Conservation (phyloP, 176 grass and related monocot species). For the Areca catechu region DNA sequence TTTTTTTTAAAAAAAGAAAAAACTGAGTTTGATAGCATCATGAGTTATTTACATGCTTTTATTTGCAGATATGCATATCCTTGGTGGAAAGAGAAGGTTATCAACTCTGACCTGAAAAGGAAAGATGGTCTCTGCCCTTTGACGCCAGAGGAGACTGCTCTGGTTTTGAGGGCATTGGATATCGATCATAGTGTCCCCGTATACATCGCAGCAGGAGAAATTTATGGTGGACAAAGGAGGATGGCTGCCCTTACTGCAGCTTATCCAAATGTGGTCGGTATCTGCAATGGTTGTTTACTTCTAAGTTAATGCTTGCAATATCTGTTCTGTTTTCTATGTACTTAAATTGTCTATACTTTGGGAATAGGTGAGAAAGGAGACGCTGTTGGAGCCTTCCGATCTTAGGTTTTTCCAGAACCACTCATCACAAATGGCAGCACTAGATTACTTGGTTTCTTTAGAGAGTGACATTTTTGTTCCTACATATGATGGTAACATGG, state of each 20-base stretch:
- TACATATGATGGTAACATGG: conserved; percentile 96
- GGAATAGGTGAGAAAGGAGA: conserved; percentile 79
- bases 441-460: conserved; percentile 94
- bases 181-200: conserved; percentile 74
- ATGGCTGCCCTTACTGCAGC: conserved; percentile 64
- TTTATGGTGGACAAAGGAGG: conserved; percentile 65
- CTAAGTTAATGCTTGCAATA: not conserved
- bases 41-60: no score
- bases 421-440: conserved; percentile 93
- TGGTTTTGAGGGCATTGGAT: conserved; percentile 72
- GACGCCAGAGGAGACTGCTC: conserved; percentile 82
- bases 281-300: not conserved
- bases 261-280: conserved; percentile 79
- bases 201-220: conserved; percentile 92
- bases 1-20: no score
- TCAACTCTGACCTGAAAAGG: conserved; percentile 73
- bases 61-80: conserved; percentile 73
- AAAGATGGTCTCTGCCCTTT: conserved; percentile 87
- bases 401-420: conserved; percentile 92
- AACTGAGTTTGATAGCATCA: no score
- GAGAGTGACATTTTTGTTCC: conserved; percentile 92
- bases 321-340: not conserved
- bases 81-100: conserved; percentile 97
- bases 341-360: conserved; percentile 6
- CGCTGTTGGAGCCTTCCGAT: conserved; percentile 58